phyloP scores from a whole-genome alignment of 768 basidiomycete genomes.

The Pleurotus eryngii region DNA sequence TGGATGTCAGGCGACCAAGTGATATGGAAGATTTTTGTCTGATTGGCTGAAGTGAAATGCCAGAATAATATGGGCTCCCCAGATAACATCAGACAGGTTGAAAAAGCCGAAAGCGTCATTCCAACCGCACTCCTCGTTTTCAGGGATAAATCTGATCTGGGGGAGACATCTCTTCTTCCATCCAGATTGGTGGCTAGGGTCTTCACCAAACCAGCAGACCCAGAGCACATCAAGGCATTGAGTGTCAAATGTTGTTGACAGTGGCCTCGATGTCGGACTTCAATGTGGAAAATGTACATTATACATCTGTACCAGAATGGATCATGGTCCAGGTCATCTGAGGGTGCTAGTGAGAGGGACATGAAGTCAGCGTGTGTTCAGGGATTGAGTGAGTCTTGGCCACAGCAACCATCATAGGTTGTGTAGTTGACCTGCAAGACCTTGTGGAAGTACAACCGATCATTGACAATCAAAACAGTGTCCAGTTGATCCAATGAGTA shows the following conservation, averaged over 20 bases:
- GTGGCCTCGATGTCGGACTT: not conserved
- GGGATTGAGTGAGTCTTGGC: slow-evolving; percentile 26
- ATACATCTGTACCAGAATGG: slow-evolving; percentile 20
- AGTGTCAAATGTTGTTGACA: not conserved
- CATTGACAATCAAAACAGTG: slow-evolving; percentile 12
- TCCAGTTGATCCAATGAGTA: slow-evolving; percentile 14
- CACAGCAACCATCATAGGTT: slow-evolving; percentile 22
- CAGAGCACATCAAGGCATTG: slow-evolving; percentile 15
- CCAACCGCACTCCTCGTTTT: not conserved
- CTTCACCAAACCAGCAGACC: slow-evolving; percentile 9
- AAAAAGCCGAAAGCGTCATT: slow-evolving; percentile 10
- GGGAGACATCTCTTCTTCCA: not conserved
- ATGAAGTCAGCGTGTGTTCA: slow-evolving; percentile 20
- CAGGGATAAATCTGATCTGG: slow-evolving; percentile 8
- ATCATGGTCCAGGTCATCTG: slow-evolving; percentile 4
- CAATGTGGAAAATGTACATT: slow-evolving; percentile 5
- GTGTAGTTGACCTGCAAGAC: slow-evolving; percentile 25
- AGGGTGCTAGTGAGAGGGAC: slow-evolving; percentile 9
- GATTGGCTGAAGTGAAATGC: slow-evolving; percentile 6
- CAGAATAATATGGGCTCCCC: slow-evolving; percentile 12
- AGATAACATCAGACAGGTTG: slow-evolving; percentile 10
- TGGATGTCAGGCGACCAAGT: not conserved
- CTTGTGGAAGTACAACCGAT: slow-evolving; percentile 18
- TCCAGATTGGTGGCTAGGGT: not conserved
- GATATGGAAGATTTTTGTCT: not conserved